Percentiles rank a stretch among this genome's conserved stretches.
These are phyloP conservation scores for Trypanosoma boissoni DNA, from an alignment of 208 protist genomes.

Conservation along the genomic window DNA sequence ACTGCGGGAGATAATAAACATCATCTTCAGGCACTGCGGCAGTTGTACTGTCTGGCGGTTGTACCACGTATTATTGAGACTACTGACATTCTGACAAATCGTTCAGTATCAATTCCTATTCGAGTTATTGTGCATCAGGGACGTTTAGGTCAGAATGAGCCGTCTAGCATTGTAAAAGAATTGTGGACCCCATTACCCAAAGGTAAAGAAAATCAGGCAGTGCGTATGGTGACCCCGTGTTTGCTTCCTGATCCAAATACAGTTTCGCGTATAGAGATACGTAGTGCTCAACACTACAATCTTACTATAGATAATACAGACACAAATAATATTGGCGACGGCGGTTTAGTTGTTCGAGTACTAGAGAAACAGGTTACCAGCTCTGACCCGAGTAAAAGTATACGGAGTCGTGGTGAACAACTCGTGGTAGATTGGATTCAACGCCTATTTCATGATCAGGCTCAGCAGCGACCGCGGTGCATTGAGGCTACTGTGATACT, in stretches of 20 bases:
- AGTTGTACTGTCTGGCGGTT: constrained; percentile 94
- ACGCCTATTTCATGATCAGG: constrained; percentile 43
- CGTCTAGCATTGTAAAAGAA: constrained; percentile 30
- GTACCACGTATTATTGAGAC: constrained; percentile 91
- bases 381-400: constrained; percentile 8
- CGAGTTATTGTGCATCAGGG: constrained; percentile 48
- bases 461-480: constrained; percentile 20
- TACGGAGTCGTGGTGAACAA: constrained; percentile 29
- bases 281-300: constrained; percentile 58
- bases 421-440: constrained; percentile 60
- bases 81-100: constrained; percentile 86
- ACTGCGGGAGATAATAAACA: constrained; percentile 88
- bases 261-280: constrained; percentile 71
- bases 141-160: constrained; percentile 21
- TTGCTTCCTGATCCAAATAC: constrained; percentile 64
- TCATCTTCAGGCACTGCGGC: constrained; percentile 88
- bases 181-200: constrained; percentile 23
- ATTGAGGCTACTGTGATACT: constrained; percentile 52
- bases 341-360: constrained; percentile 37
- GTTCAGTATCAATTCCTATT: constrained; percentile 65
- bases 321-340: constrained; percentile 27
- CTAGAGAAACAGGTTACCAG: constrained; percentile 30
- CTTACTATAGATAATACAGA: constrained; percentile 37
- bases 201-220: constrained; percentile 35
- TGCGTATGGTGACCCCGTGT: constrained; percentile 67